phyloP scores from a whole-genome alignment of 805 yeast species.

The Lipomyces yamanashiensis region DNA sequence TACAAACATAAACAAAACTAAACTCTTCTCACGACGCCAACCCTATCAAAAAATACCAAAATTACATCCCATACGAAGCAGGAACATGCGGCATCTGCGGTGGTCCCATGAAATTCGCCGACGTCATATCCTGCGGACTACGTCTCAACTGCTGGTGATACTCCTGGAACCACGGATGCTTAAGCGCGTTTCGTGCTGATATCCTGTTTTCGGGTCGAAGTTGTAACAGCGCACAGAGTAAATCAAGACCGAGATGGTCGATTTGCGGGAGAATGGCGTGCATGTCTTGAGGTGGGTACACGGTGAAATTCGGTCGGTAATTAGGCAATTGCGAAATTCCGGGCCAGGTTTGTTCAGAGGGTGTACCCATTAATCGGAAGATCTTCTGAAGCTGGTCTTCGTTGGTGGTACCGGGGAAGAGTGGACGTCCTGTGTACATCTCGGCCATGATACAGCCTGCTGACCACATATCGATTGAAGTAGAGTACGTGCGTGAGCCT shows the following conservation, averaged over 20 bases:
- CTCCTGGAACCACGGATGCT: constrained; percentile 83
- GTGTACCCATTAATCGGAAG: constrained; percentile 94
- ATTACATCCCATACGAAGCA: constrained; percentile 23
- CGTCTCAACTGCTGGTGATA: constrained; percentile 5
- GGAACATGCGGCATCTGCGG: constrained; percentile 29
- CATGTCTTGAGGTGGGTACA: constrained; percentile 88
- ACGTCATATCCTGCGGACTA: constrained; percentile 9
- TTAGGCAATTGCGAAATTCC: constrained; percentile 89
- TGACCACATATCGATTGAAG: constrained; percentile 98
- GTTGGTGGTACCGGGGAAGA: constrained; percentile 94
- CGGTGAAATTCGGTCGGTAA: constrained; percentile 80
- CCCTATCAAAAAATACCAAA: not conserved
- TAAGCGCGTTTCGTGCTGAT: constrained; percentile 58
- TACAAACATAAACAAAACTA: not conserved
- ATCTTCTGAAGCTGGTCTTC: constrained; percentile 94
- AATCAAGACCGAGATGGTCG: constrained; percentile 70
- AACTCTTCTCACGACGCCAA: not conserved
- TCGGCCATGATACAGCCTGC: constrained; percentile 98
- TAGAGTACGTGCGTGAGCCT: constrained; percentile 93
- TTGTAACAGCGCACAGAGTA: constrained; percentile 61
- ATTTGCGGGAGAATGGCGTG: constrained; percentile 68
- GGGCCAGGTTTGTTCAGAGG: constrained; percentile 96
- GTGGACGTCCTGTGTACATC: constrained; percentile 95
- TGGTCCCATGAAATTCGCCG: constrained; percentile 27
- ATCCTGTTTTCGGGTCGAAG: constrained; percentile 59